Evolutionary conservation across 106 monocot genomes (phyloP), one percentile per base, ranked within the genome.

Genomic region (Apostasia ramifera): DNA sequence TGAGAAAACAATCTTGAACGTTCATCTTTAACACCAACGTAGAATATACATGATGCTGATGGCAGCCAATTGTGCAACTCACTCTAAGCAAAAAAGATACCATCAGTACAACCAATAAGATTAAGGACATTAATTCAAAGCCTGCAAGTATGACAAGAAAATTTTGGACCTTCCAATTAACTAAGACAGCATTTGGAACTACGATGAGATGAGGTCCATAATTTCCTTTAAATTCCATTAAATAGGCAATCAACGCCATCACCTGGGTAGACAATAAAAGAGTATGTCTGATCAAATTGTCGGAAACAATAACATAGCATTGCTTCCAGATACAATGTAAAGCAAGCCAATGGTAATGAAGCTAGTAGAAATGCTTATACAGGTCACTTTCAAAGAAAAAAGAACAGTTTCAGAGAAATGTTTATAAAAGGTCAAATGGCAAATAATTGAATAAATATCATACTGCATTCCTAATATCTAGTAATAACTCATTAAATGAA

Each of bases 191-290:
- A 86, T 97, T 97, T 61, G 97, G 97, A 64, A 92, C 97, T 72
- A 97, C 92, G 63, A 97, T 97, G n/a, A 97, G 89, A 81, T 97
- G 97, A 8, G 97, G 97, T 8, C 97, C 97, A 79, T 97, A 90
- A 69, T 97, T 97, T 47, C 89, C 89, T 80, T 97, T 97, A 75
- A 92, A 97, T 72, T 97, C 97, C 92, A 97, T 97, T 69, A 97
- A 82, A 68, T 92, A 92, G n/a, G 97, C 97, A 83, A 97, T 83
- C 79, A 97, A 81, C 57, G 97, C 82, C 92, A 97, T 92, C 46
- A 97, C 97, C 97, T 97, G 71, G 59, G 49, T 5, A 57, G 13
- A 73, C 53, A 80, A 61, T 8, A 69, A 15, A 55, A 61, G 45
- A 40, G 26, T 26, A 26, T 26, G 26, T 26, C 26, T 26, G 26